Conservation (phyloP, 768 basidiomycete species). For the Phaeotremella skinneri region DNA sequence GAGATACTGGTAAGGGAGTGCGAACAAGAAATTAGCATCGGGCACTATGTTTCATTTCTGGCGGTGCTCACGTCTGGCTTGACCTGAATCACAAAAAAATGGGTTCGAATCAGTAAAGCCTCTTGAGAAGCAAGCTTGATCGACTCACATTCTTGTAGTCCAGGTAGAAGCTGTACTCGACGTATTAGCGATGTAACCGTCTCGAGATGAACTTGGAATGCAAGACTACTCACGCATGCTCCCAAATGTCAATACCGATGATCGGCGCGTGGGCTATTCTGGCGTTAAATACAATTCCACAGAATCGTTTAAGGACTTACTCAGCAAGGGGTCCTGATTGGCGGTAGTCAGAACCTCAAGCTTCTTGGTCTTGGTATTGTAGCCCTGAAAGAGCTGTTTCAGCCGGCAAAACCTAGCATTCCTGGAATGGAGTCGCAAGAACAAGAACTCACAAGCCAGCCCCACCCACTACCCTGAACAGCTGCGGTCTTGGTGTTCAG, state of each 20-base stretch:
- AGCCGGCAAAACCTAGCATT: background rate
- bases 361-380: constrained; percentile 63
- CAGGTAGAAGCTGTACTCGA: constrained; percentile 64
- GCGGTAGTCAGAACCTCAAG: constrained; percentile 89
- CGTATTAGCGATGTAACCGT: constrained; percentile 21
- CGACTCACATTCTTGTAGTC: constrained; percentile 76
- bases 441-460: constrained; percentile 74
- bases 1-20: constrained; percentile 66
- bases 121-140: background rate
- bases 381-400: constrained; percentile 58
- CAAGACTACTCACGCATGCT: constrained; percentile 64
- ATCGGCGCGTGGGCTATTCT: constrained; percentile 70
- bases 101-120: background rate
- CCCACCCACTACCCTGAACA: constrained; percentile 94
- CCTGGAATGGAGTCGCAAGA: background rate
- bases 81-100: constrained; percentile 44
- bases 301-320: constrained; percentile 28
- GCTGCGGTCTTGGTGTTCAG: constrained; percentile 80
- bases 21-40: background rate
- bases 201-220: constrained; percentile 57
- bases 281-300: background rate
- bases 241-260: constrained; percentile 93
- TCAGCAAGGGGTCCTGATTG: constrained; percentile 90
- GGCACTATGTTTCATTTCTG: background rate
- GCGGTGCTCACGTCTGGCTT: constrained; percentile 74